phyloP scores from a whole-genome alignment of 306 rosid species.

The Neltuma alba region DNA sequence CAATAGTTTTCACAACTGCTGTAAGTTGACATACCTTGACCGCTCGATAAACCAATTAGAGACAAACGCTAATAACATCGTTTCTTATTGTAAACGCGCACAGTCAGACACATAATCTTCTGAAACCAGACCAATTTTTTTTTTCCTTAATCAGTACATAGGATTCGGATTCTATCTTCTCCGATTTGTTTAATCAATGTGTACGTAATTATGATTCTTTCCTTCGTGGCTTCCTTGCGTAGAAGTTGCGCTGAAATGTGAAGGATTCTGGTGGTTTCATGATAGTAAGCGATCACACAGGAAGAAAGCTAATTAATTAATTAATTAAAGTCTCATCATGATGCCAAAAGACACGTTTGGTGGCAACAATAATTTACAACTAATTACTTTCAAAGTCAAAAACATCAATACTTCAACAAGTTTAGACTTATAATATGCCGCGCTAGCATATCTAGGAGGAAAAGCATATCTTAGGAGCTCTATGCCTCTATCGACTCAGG shows the following conservation, averaged over 20 bases:
- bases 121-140: neutral
- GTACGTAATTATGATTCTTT: slow-evolving; percentile 5
- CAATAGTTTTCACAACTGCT: neutral
- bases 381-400: slow-evolving; percentile 1
- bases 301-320: neutral
- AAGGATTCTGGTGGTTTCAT: slow-evolving; percentile 8
- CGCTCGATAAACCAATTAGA: neutral
- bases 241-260: slow-evolving; percentile 13
- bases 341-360: neutral
- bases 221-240: slow-evolving; percentile 4
- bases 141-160: neutral
- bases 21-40: neutral
- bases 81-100: neutral
- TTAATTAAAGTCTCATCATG: slow-evolving; percentile 3
- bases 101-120: neutral
- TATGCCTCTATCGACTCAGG: neutral
- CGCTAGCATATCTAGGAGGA: neutral
- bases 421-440: neutral
- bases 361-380: slow-evolving; percentile 3
- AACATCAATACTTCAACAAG: neutral
- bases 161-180: slow-evolving; percentile 25
- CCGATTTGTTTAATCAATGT: neutral
- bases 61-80: neutral
- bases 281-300: neutral
- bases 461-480: neutral